Conservation (phyloP, 352 stramenopile genomes). For the Pythium pectinolyticum region DNA sequence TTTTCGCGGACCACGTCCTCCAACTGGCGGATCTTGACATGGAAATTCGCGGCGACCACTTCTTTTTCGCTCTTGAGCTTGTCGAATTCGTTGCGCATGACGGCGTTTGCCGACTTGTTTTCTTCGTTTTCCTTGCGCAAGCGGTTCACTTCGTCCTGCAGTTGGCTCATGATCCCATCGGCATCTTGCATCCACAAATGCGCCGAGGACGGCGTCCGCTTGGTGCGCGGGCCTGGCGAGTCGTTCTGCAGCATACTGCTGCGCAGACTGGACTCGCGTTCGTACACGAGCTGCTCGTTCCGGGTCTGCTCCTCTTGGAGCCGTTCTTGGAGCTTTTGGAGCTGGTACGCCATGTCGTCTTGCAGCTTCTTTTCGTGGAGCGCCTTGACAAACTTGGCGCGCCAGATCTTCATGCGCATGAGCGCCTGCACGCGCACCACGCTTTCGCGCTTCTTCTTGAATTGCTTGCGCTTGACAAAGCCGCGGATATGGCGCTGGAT, state of each 20-base stretch:
- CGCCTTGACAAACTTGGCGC: constrained; percentile 71
- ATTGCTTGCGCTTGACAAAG: constrained; percentile 53
- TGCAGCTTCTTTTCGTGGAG: constrained; percentile 81
- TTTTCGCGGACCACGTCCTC: constrained; percentile 81
- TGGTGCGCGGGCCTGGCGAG: constrained; percentile 1
- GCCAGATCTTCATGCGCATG: constrained; percentile 81
- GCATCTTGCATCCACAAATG: constrained; percentile 86
- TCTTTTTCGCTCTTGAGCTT: constrained; percentile 81
- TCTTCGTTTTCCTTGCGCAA: constrained; percentile 81
- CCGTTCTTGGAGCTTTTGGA: constrained; percentile 75
- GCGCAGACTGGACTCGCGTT: constrained; percentile 42
- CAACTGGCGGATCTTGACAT: constrained; percentile 82
- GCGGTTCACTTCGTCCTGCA: constrained; percentile 71
- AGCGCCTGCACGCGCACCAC: constrained; percentile 47
- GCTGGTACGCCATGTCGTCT: constrained; percentile 85
- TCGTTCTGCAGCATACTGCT: constrained; percentile 23
- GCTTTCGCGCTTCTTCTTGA: constrained; percentile 21
- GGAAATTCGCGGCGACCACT: constrained; percentile 66
- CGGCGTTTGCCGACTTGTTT: constrained; percentile 41
- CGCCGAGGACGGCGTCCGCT: constrained; percentile 59
- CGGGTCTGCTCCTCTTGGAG: constrained; percentile 78
- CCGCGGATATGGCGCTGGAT: constrained; percentile 68
- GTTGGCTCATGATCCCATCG: constrained; percentile 77
- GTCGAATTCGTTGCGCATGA: constrained; percentile 67
- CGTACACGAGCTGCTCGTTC: constrained; percentile 61